Conservation (phyloP, 805 yeast species). For the Suhomyces tanzawaensis region DNA sequence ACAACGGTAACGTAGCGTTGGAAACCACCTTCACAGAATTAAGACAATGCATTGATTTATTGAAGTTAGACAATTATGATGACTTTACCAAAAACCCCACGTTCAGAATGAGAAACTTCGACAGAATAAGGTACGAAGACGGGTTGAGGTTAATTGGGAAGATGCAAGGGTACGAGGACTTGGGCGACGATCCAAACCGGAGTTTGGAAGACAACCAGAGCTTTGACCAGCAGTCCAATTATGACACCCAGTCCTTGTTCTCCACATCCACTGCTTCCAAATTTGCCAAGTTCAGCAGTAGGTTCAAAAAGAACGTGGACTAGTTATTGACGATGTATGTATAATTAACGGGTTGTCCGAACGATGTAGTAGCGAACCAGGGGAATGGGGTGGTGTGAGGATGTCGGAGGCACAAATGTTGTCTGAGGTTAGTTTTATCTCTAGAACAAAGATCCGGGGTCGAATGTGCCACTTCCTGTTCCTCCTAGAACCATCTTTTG, state of each 20-base stretch:
- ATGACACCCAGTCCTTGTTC: constrained; percentile 21
- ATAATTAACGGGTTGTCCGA: too few species aligned
- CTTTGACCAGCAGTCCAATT: constrained; percentile 18
- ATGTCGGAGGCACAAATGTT: too few species aligned
- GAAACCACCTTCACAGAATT: constrained; percentile 75
- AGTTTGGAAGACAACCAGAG: constrained; percentile 5
- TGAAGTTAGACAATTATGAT: constrained; percentile 61
- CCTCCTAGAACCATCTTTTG: too few species aligned
- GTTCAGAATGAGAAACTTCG: constrained; percentile 53
- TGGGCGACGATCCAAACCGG: constrained; percentile 8
- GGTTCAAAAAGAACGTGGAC: constrained; percentile 13
- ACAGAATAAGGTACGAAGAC: constrained; percentile 69
- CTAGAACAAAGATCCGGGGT: too few species aligned
- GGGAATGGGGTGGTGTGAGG: too few species aligned
- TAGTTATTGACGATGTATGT: too few species aligned
- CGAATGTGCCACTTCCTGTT: too few species aligned
- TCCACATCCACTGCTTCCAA: constrained; percentile 19
- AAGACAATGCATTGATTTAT: constrained; percentile 72
- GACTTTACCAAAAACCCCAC: constrained; percentile 55
- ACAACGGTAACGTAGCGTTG: constrained; percentile 47
- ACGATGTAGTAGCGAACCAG: too few species aligned
- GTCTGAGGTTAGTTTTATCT: too few species aligned
- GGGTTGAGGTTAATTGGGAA: constrained; percentile 63
- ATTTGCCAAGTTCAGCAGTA: constrained; percentile 18
- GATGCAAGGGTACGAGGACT: constrained; percentile 27